Evolutionary conservation across 345 rosid genomes (phyloP), one percentile per base, ranked within the genome.

Genomic region (Euclidium syriacum): DNA sequence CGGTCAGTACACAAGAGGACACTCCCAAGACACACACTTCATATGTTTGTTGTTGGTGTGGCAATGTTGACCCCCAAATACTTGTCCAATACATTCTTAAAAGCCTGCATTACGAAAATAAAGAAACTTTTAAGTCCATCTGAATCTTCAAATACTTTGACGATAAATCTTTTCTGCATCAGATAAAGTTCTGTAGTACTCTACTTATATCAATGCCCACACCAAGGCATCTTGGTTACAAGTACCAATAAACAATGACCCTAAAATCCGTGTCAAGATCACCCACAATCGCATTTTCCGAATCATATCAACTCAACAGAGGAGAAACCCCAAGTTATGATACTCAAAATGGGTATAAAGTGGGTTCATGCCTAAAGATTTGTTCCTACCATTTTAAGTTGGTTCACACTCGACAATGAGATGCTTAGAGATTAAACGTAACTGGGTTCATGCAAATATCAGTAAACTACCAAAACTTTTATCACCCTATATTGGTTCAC

Each of bases 51-150:
- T 46, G 64, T 36, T 62, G 69, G 57, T 27, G 74, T 54, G 47
- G 64, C 52, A 54, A 55, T 42, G 15, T 63, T 77, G 57, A 79
- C 87, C 40, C 88, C 95, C 75, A 83, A 24, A 40, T 78, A 81
- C 54, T 84, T 84, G 52, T 81, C 84, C 67, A 82, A 30, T 23
- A 84, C 87, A 68, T 71, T 84, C 74, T 81, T 65, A 77, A 84
- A 81, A 47, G 75, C 91, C 97, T 85, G 88, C 71, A 74, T 58
- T 53, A 57, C 9, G 41, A 62, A 58, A 62, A 32, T 19, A 14
- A 0, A 14, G 12, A 50, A 15, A 24, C 3, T 14, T 34, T 50
- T 16, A 16, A 29, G 36, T 40, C 57, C 33, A 56, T 26, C 17
- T 2, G n/a, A 48, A 47, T 23, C n/a, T 46, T 47, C 34, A 60